phyloP scores from a whole-genome alignment of 805 yeast genomes.

The Wickerhamomyces ciferrii region DNA sequence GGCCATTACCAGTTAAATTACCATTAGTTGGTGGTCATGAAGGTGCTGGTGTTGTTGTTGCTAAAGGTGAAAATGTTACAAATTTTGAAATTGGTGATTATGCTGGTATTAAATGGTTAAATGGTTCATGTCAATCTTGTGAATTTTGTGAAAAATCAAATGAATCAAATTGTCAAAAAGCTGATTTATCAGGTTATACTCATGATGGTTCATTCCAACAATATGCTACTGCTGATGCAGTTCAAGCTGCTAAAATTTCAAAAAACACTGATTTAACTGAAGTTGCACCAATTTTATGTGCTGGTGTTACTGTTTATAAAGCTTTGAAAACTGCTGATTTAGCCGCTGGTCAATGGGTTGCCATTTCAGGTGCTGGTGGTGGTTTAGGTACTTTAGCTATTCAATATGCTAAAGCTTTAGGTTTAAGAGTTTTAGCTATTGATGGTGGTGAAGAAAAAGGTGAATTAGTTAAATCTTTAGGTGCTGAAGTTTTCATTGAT shows the following conservation, averaged over 20 bases:
- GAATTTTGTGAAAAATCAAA: slow-evolving; percentile 47
- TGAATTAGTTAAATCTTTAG: slow-evolving; percentile 43
- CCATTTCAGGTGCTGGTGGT: slow-evolving; percentile 72
- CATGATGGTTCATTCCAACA: slow-evolving; percentile 90
- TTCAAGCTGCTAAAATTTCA: slow-evolving; percentile 79
- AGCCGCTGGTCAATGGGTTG: slow-evolving; percentile 66
- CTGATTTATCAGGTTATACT: slow-evolving; percentile 75
- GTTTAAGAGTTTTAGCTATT: slow-evolving; percentile 60
- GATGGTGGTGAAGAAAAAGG: slow-evolving; percentile 62
- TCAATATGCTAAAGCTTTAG: slow-evolving; percentile 73
- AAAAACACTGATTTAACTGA: slow-evolving; percentile 65
- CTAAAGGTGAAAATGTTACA: slow-evolving; percentile 45
- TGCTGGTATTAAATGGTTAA: slow-evolving; percentile 63
- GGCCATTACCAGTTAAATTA: slow-evolving; percentile 53
- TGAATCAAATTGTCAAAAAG: slow-evolving; percentile 65
- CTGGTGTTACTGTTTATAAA: slow-evolving; percentile 88
- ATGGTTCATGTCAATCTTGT: slow-evolving; percentile 54
- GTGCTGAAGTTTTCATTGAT: slow-evolving; percentile 60
- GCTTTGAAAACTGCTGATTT: slow-evolving; percentile 76
- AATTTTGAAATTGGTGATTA: slow-evolving; percentile 55
- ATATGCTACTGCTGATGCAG: slow-evolving; percentile 83
- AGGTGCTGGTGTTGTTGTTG: slow-evolving; percentile 64
- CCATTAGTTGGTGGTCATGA: slow-evolving; percentile 67
- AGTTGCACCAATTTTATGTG: slow-evolving; percentile 81
- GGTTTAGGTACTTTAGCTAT: slow-evolving; percentile 70